phyloP scores from a whole-genome alignment of 176 grass and related monocot genomes.

The Phoenix dactylifera region DNA sequence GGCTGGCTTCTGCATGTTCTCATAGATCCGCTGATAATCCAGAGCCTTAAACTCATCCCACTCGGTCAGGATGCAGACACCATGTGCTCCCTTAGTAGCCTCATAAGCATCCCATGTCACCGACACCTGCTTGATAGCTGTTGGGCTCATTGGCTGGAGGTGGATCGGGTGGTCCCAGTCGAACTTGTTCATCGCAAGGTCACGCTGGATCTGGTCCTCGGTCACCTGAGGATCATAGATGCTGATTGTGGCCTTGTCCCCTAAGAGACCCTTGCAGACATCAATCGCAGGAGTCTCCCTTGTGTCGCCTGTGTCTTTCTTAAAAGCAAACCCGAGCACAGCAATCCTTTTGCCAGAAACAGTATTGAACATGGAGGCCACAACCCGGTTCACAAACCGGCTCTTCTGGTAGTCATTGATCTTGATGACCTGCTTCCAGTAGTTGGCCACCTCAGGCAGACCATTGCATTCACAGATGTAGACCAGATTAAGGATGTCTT shows the following conservation, averaged over 20 bases:
- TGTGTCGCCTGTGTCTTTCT: constrained; percentile 59
- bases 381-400: constrained; percentile 55
- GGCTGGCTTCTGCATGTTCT: constrained; percentile 54
- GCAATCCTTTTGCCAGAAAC: constrained; percentile 58
- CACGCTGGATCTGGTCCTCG: constrained; percentile 56
- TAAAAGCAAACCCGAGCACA: constrained; percentile 54
- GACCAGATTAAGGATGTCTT: constrained; percentile 60
- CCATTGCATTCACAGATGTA: constrained; percentile 69
- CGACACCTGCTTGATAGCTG: constrained; percentile 36
- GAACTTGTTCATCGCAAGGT: constrained; percentile 55
- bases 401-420: constrained; percentile 68
- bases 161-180: constrained; percentile 63
- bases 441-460: constrained; percentile 45
- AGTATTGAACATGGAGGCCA: constrained; percentile 67
- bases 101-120: constrained; percentile 48
- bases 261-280: constrained; percentile 55
- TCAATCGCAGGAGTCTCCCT: constrained; percentile 58
- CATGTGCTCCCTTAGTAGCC: constrained; percentile 49
- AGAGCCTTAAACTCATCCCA: constrained; percentile 58
- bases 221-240: constrained; percentile 65
- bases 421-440: constrained; percentile 64
- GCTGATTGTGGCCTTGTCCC: constrained; percentile 51
- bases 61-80: constrained; percentile 54
- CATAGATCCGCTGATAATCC: constrained; percentile 52
- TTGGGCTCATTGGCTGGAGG: constrained; percentile 54